Percentiles rank a stretch among this genome's conserved stretches.
These are phyloP conservation scores for Emmonsiellopsis sp. DNA, from an alignment of 2,329 filamentous ascomycete genomes.

Conservation along the genomic window DNA sequence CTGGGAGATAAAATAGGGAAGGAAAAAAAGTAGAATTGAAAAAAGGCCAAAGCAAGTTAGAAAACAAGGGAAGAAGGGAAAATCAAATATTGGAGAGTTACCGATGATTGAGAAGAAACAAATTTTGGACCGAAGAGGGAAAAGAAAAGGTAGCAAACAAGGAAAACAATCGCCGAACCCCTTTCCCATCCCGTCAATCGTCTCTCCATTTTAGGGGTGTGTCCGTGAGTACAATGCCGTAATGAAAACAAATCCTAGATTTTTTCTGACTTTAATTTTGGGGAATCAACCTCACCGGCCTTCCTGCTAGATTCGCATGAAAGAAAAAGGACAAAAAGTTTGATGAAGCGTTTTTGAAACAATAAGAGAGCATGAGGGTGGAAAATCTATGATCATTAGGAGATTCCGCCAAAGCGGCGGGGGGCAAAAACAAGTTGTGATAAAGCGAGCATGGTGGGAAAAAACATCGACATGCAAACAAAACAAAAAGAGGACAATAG, in stretches of 20 bases:
- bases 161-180: neutral
- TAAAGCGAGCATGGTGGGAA: neutral
- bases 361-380: neutral
- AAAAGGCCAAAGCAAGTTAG: neutral
- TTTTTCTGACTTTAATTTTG: neutral
- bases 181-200: neutral
- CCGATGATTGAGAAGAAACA: neutral
- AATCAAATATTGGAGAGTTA: neutral
- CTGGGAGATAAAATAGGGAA: neutral
- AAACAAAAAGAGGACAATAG: neutral
- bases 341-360: neutral
- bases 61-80: neutral
- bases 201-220: neutral
- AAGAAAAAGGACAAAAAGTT: neutral
- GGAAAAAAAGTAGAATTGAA: neutral
- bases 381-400: neutral
- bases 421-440: neutral
- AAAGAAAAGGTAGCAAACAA: neutral
- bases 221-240: neutral
- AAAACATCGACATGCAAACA: neutral
- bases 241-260: neutral
- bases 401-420: no score
- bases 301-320: neutral
- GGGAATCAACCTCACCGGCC: neutral
- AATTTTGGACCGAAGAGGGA: neutral